Conservation (phyloP, 225 moss, liverwort and hornwort genomes). For the Straminergon stramineum region DNA sequence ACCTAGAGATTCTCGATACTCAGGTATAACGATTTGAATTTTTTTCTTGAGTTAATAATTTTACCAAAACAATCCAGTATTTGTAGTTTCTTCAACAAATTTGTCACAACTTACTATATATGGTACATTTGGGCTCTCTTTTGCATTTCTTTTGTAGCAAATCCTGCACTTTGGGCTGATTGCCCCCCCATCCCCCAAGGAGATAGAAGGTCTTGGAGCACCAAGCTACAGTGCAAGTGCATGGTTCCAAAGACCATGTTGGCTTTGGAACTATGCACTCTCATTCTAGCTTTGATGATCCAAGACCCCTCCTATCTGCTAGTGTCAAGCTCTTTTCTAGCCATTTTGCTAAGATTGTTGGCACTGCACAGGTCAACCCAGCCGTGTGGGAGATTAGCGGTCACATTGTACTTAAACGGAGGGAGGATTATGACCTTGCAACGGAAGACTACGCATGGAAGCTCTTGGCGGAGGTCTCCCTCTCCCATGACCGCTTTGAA, state of each 20-base stretch:
- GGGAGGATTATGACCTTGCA: slow-evolving; percentile 46
- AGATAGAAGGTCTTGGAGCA: not conserved
- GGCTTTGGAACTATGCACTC: not conserved
- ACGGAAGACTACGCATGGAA: slow-evolving; percentile 68
- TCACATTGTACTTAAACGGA: slow-evolving; percentile 79
- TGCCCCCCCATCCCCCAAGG: not conserved
- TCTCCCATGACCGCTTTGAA: slow-evolving; percentile 42
- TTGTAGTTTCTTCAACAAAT: not conserved
- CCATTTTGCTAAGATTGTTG: not conserved
- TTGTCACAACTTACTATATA: not conserved
- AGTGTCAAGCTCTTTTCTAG: not conserved
- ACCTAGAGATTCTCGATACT: slow-evolving; percentile 46
- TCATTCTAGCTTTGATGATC: not conserved
- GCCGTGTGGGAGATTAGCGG: slow-evolving; percentile 95
- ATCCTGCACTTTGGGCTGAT: not conserved
- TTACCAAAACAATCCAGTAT: not conserved
- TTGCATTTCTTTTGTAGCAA: not conserved
- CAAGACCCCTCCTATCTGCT: not conserved
- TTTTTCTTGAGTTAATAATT: not conserved
- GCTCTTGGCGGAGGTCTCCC: slow-evolving; percentile 55
- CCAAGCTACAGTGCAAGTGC: not conserved
- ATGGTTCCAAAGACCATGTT: not conserved
- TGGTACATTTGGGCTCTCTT: not conserved
- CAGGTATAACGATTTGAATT: slow-evolving; percentile 15
- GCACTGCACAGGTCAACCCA: slow-evolving; percentile 52